phyloP scores from a whole-genome alignment of 108 stramenopile species.

The Fragilaria radians region DNA sequence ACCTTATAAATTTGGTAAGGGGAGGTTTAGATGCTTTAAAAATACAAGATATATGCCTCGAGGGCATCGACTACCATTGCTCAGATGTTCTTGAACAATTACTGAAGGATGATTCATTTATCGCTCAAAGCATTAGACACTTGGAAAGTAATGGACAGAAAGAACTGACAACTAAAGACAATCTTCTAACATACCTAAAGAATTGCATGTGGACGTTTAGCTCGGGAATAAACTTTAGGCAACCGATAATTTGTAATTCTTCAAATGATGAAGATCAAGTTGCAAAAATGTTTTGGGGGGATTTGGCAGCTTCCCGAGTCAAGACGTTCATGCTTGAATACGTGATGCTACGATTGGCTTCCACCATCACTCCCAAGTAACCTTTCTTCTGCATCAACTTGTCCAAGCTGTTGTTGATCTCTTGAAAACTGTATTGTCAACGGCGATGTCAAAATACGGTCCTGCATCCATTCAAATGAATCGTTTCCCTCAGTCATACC shows the following conservation, averaged over 20 bases:
- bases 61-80: constrained; percentile 86
- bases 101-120: constrained; percentile 13
- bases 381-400: too few relatives aligned
- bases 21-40: constrained; percentile 23
- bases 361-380: too few relatives aligned
- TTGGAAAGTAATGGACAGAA: not conserved
- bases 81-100: constrained; percentile 54
- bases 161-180: constrained; percentile 13
- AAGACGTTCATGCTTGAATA: not conserved
- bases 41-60: constrained; percentile 37
- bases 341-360: not conserved
- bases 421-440: not conserved
- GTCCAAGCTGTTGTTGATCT: too few relatives aligned
- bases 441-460: not conserved
- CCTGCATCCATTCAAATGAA: not conserved
- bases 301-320: not conserved
- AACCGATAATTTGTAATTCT: constrained; percentile 10
- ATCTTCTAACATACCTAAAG: constrained; percentile 39
- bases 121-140: constrained; percentile 9
- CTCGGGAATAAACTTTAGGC: constrained; percentile 65
- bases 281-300: not conserved
- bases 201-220: constrained; percentile 65
- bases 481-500: constrained; percentile 2
- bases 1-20: constrained; percentile 15
- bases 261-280: not conserved